Evolutionary conservation across 1,139 yeast genomes (phyloP), one percentile per base, ranked within the genome.

Genomic region (Schizosaccharomyces versatilis): DNA sequence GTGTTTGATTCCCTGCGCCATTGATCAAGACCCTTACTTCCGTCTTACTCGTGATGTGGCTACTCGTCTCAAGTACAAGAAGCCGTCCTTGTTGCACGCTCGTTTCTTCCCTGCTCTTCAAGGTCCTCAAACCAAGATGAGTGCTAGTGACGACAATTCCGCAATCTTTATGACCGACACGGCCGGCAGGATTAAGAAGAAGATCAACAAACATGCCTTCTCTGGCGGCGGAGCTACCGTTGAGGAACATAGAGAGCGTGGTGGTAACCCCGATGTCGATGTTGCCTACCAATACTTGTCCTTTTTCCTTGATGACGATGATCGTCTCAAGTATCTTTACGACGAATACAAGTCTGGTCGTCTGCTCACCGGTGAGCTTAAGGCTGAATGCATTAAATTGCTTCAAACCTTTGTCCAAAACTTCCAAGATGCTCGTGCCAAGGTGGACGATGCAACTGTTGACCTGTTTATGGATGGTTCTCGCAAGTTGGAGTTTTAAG

Each of bases 21-120:
- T 93, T 67, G 99, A 93, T 68, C 64, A 62, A 72, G 99, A 93
- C 68, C 98, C 99, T 42, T 93, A 93, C 69, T 93, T 93, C 73
- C 77, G 99, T 68, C 94, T 93, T 38, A 84, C 95, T 69, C 77
- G 99, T 69, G 99, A 93, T 67, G 98, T 93, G 60, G 96, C 98
- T 36, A 86, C 81, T 65, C 90, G 88, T 68, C 76, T 93, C 66
- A 84, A 82, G 69, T 93, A 76, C 67, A 73, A 88, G 61, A 93
- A 93, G 69, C 98, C 97, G 19, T 79, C 96, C 5, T 76, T 90
- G 67, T 75, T 93, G 61, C 97, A 90, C 68, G 81, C 98, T 57
- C 83, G 84, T 69, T 93, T 93, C 69, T 90, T 93, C 82, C 99
- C 99, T 48, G 97, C 98, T 53, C 75, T 93, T 63, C 97, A 90